Evolutionary conservation across 2,329 filamentous ascomycete species (phyloP), one percentile per base, ranked within the genome.

Genomic region (Cercospora sojina): DNA sequence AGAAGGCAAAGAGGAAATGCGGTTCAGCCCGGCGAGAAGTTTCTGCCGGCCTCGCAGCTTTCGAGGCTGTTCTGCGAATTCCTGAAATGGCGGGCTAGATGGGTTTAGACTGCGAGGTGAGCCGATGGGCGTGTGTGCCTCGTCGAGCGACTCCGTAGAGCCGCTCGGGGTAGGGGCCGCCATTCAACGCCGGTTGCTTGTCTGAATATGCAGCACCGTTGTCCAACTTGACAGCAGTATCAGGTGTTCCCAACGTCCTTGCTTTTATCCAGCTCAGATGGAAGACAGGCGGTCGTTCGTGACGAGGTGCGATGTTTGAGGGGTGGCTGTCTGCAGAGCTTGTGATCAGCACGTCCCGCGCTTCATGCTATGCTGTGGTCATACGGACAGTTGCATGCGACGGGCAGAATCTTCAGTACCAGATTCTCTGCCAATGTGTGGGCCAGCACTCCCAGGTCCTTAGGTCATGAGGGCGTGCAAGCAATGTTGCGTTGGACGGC

Each of bases 1-100:
- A 16, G 90, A 91, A 0, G 91, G 89, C 6, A 90, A 92, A 0
- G 92, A 96, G 10, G 91, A 89, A 74, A 96, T 94, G 65, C 91
- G 89, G 69, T 94, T 90, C 58, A 96, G 84, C 32, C 89, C 87
- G 69, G 88, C 88, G 18, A 96, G 82, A 35, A 96, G 79, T 66
- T 89, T 87, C 73, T 89, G 87, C 56, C 90, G 87, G 62, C 87
- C 86, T 77, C 89, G 92, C 64, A 86, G 82, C 78, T 90, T 92
- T 27, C 81, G 82, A 60, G 72, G 77, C 18, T 76, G 77, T 62
- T 80, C 74, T 66, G 71, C 65, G 18, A 55, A 64, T 63, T 80
- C 74, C 62, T 71, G 70, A 64, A 75, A 61, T 47, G 74, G 58
- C 9, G 71, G 66, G 41, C 62, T 64, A 1, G 70, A 65, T 29